Conservation (phyloP, 352 stramenopile genomes). For the Aphanomyces astaci region DNA sequence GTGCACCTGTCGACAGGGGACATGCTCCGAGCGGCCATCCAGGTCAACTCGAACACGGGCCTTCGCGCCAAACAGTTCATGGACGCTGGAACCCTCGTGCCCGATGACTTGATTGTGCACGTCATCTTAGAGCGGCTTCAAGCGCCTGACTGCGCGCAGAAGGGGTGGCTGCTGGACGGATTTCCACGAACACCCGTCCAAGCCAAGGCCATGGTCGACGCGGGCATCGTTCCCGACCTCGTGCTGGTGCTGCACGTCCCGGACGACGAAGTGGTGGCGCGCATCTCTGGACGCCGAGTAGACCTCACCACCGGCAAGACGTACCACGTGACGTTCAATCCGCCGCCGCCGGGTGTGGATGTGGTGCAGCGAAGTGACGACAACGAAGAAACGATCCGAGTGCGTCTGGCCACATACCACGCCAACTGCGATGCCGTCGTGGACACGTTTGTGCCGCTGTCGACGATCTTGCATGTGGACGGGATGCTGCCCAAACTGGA, state of each 20-base stretch:
- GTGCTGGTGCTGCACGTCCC: conserved; percentile 92
- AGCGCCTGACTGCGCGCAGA: conserved; percentile 57
- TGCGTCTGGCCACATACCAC: conserved; percentile 85
- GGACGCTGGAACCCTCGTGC: conserved; percentile 41
- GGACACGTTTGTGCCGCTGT: conserved; percentile 27
- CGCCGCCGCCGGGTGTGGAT: conserved; percentile 63
- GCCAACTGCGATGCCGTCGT: conserved; percentile 55
- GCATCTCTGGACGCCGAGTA: conserved; percentile 93
- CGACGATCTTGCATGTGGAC: conserved; percentile 29
- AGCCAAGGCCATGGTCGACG: conserved; percentile 65
- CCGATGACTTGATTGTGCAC: conserved; percentile 44
- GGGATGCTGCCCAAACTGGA: conserved; percentile 31
- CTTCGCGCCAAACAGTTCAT: conserved; percentile 38
- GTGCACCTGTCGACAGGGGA: conserved; percentile 89
- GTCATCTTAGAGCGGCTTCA: conserved; percentile 61
- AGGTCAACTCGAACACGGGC: conserved; percentile 32
- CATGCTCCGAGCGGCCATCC: conserved; percentile 83
- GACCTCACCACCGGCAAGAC: conserved; percentile 90
- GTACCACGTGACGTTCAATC: conserved; percentile 96
- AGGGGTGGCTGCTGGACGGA: conserved; percentile 88
- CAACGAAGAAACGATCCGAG: conserved; percentile 86
- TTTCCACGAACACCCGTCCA: conserved; percentile 84
- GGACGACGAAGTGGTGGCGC: conserved; percentile 92
- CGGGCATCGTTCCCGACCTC: conserved; percentile 81
- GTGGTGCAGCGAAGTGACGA: conserved; percentile 88